Percentiles rank a stretch among this genome's conserved stretches.
Conservation (phyloP, 1,284 basidiomycete genomes). For the Pholiota adiposa region DNA sequence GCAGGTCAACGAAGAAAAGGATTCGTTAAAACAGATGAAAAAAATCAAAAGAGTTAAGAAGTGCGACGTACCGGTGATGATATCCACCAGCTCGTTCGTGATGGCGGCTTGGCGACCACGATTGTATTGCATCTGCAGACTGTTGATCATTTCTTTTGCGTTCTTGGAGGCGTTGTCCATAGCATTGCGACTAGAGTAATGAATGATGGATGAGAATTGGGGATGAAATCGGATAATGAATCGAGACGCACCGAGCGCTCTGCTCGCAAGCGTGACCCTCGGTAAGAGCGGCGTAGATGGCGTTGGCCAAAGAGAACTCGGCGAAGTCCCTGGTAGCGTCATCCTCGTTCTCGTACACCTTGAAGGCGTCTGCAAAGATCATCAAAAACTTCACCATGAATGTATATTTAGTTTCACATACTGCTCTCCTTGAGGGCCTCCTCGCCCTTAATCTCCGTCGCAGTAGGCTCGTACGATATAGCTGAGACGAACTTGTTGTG, state of each 20-base stretch:
- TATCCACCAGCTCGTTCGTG: conserved; percentile 94
- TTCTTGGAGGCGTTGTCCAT: conserved; percentile 99
- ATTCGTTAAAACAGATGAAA: background rate
- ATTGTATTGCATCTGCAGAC: conserved; percentile 94
- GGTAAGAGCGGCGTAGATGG: conserved; percentile 91
- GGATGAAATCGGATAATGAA: background rate
- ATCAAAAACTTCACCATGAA: background rate
- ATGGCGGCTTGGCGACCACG: conserved; percentile 99
- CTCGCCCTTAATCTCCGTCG: conserved; percentile 83
- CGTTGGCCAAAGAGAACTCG: conserved; percentile 97
- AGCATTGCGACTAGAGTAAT: conserved; percentile 83
- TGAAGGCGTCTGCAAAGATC: conserved; percentile 73
- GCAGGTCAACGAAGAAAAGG: background rate
- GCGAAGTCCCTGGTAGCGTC: conserved; percentile 93
- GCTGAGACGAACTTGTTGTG: conserved; percentile 98
- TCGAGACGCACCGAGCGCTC: conserved; percentile 70
- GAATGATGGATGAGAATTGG: background rate
- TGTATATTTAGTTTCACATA: conserved; percentile 40
- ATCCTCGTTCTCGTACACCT: conserved; percentile 95
- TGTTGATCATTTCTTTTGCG: conserved; percentile 89
- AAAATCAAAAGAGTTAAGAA: background rate
- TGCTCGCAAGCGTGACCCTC: conserved; percentile 98
- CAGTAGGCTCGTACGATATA: conserved; percentile 87
- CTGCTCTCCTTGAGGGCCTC: conserved; percentile 78
- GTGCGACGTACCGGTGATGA: conserved; percentile 80